These are phyloP conservation scores for Tricladium varicosporioides DNA, from an alignment of 2,329 filamentous ascomycete species.

Conservation along the genomic window DNA sequence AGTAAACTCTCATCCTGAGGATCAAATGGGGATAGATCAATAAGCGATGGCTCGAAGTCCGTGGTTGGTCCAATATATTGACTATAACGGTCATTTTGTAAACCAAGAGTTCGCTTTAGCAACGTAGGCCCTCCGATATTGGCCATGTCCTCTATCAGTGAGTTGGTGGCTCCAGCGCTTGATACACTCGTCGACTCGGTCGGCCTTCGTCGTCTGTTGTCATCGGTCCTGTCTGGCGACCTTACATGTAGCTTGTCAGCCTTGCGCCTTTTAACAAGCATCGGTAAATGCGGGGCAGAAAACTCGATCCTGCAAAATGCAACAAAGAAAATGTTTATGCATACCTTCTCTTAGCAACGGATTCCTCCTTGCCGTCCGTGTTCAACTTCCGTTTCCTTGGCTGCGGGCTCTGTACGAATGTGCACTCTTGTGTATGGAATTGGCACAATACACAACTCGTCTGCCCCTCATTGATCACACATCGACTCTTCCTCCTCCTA, in stretches of 20 bases:
- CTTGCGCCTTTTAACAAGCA: conserved; percentile 11
- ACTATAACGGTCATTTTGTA: conserved; percentile 76
- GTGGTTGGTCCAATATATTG: conserved; percentile 82
- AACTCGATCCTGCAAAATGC: not conserved
- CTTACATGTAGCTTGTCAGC: conserved; percentile 42
- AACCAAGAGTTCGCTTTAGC: conserved; percentile 68
- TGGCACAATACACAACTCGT: conserved; percentile 73
- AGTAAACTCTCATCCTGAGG: conserved; percentile 77
- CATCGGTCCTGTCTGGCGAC: conserved; percentile 55
- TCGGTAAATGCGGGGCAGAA: conserved; percentile 4
- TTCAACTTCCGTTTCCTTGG: conserved; percentile 78
- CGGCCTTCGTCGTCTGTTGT: conserved; percentile 51
- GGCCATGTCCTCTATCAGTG: conserved; percentile 67
- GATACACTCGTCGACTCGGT: conserved; percentile 55
- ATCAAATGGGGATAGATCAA: conserved; percentile 78
- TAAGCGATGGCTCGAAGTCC: conserved; percentile 79
- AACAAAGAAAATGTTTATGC: conserved; percentile 10
- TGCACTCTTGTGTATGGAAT: conserved; percentile 75
- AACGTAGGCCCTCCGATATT: conserved; percentile 66
- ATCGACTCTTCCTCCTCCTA: conserved; percentile 69
- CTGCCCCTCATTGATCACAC: conserved; percentile 75
- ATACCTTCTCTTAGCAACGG: conserved; percentile 67
- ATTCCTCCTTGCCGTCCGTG: conserved; percentile 53
- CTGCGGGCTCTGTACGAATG: conserved; percentile 72
- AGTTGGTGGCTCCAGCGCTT: conserved; percentile 60